phyloP scores from a whole-genome alignment of 2,329 filamentous ascomycete genomes.

The Arachnomyces sp. region DNA sequence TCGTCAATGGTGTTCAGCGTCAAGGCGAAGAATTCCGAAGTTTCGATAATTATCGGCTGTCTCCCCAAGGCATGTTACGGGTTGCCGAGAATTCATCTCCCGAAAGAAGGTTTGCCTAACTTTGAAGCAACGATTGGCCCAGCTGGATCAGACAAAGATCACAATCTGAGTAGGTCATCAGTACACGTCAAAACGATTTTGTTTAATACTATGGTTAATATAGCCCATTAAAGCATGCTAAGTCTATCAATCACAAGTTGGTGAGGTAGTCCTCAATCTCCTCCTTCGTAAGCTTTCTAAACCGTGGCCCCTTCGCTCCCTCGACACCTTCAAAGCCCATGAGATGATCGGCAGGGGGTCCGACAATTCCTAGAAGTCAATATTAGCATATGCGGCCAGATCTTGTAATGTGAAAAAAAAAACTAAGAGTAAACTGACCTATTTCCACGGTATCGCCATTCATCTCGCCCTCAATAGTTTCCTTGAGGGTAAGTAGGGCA shows the following conservation, averaged over 20 bases:
- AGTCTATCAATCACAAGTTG: conserved; percentile 62
- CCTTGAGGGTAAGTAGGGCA: conserved; percentile 91
- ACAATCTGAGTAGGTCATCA: no score
- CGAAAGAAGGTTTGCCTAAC: no score
- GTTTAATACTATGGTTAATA: no score
- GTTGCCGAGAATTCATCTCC: no score
- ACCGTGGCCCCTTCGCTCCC: conserved; percentile 34
- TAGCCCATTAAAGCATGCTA: no score
- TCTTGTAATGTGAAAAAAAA: not conserved
- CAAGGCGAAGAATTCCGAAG: no score
- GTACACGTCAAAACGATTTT: no score
- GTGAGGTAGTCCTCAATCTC: conserved; percentile 99
- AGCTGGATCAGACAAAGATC: no score
- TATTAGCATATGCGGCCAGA: conserved; percentile 11
- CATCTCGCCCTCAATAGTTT: conserved; percentile 99
- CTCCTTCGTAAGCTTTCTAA: conserved; percentile 72
- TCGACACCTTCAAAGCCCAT: conserved; percentile 61
- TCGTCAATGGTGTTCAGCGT: no score
- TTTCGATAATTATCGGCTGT: not conserved
- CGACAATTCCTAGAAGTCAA: conserved; percentile 66
- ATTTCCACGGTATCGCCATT: conserved; percentile 98
- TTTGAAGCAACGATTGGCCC: no score
- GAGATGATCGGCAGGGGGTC: conserved; percentile 84
- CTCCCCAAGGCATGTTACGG: not conserved
- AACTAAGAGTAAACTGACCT: conserved; percentile 48